Conservation (phyloP, 1,284 basidiomycete genomes). For the Singerocomus inundabilis region DNA sequence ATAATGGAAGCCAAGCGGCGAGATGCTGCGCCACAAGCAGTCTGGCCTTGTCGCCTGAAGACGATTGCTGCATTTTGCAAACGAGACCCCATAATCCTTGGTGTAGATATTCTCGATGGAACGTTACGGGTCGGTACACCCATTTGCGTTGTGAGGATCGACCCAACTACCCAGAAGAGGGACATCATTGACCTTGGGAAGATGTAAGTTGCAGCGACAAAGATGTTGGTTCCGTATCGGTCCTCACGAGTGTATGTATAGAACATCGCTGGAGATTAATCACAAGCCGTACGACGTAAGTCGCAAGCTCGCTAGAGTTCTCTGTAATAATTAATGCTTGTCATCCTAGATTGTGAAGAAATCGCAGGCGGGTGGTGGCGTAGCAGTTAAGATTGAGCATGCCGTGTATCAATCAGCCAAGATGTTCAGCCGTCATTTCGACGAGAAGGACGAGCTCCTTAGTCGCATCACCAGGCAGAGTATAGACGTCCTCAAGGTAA, state of each 20-base stretch:
- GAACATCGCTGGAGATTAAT: conserved; percentile 94
- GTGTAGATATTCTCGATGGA: conserved; percentile 96
- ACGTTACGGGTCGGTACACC: conserved; percentile 93
- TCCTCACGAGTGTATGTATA: conserved; percentile 34
- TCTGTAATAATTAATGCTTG: conserved; percentile 10
- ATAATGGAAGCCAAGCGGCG: conserved; percentile 90
- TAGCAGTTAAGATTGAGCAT: conserved; percentile 98
- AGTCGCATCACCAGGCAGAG: conserved; percentile 90
- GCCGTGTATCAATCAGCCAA: conserved; percentile 95
- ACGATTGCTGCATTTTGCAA: conserved; percentile 93
- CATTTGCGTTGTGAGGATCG: conserved; percentile 89
- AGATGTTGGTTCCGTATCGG: neutral
- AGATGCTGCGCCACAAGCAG: conserved; percentile 92
- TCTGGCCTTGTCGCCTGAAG: conserved; percentile 96
- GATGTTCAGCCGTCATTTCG: conserved; percentile 93
- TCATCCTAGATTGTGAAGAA: conserved; percentile 81
- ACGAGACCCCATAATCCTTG: conserved; percentile 96
- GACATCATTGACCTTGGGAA: conserved; percentile 92
- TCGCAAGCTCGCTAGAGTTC: conserved; percentile 4
- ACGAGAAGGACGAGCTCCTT: conserved; percentile 93
- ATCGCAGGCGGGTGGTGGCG: conserved; percentile 90
- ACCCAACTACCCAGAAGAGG: conserved; percentile 84
- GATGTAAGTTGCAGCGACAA: conserved; percentile 59
- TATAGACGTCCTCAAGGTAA: conserved; percentile 92
- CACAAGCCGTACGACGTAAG: conserved; percentile 78